Evolutionary conservation across 129 eudicot species (phyloP), one percentile per base, ranked within the genome.

Genomic region (Ambrosia artemisiifolia): DNA sequence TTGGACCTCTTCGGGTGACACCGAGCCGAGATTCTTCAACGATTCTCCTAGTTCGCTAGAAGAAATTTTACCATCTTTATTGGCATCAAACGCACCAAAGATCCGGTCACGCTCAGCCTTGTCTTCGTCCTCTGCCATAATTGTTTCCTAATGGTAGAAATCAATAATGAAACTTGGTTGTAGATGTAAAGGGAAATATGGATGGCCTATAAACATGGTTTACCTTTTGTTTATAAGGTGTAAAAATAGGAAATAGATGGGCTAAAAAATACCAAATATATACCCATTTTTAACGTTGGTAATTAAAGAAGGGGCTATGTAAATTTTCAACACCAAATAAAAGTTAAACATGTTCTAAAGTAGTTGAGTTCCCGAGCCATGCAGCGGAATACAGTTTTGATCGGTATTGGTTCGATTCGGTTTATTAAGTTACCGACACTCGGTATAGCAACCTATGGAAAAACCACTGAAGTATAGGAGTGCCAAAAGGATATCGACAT

Each of bases 61-160:
- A 3, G 98, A 88, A 42, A 92, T 86, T 44, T 92, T 72, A 3
- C 96, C 97, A 8, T 92, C 97, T 9, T 96, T 96, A 60, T 88
- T 83, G 17, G 84, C 80, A 68, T 88, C 97, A 16, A 86, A 92
- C n/a, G 76, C 82, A 75, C 87, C 87, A 82, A 92, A 92, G 57
- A 92, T 85, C 7, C 82, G 70, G 77, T 91, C 95, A 7, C 86
- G 80, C 49, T 82, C 90, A 2, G 80, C 92, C 60, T 74, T 68
- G 54, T 85, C 94, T 34, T 85, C 91, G 9, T 72, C 85, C 24
- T 72, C 85, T 17, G 84, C 89, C 92, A 88, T 91, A 67, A 46
- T 77, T 12, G 61, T 16, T 51, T 67, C 20, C 54, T 46, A 60
- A 57, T 42, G 14, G 66, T 59, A 11, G 38, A 20, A 53, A 59